Evolutionary conservation across 768 basidiomycete species (phyloP).

Genomic region (Gloeostereum incarnatum): DNA sequence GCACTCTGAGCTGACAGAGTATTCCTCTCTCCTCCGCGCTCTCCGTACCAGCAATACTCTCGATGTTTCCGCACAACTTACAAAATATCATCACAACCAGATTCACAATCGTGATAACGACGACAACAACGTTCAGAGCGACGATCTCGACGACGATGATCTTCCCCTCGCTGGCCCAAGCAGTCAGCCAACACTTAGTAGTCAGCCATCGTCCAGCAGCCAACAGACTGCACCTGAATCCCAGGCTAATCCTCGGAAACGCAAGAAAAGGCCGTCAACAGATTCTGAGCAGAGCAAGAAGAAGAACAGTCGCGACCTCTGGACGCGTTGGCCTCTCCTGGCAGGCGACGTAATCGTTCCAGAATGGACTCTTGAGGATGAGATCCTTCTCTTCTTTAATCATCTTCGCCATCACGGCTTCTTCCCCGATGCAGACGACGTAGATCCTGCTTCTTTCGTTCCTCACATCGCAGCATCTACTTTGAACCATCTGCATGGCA

Average conservation of each 20-base stretch:
- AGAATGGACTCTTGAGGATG: slow-evolving; percentile 66
- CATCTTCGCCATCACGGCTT: slow-evolving; percentile 12
- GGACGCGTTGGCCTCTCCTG: slow-evolving; percentile 75
- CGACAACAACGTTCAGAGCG: slow-evolving; percentile 13
- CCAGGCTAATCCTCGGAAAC: slow-evolving; percentile 10
- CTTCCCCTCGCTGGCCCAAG: not conserved
- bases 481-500: slow-evolving; percentile 34
- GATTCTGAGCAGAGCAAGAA: slow-evolving; percentile 4
- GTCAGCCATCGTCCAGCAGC: not conserved
- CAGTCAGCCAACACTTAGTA: not conserved
- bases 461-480: slow-evolving; percentile 32
- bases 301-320: slow-evolving; percentile 31
- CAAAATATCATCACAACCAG: slow-evolving; percentile 16
- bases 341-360: slow-evolving; percentile 51
- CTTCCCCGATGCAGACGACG: slow-evolving; percentile 13
- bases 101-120: slow-evolving; percentile 15
- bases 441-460: slow-evolving; percentile 17
- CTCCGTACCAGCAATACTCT: slow-evolving; percentile 48
- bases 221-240: not conserved
- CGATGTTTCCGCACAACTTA: slow-evolving; percentile 48
- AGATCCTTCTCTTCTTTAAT: slow-evolving; percentile 41
- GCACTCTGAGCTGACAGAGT: slow-evolving; percentile 60
- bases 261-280: slow-evolving; percentile 12
- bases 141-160: slow-evolving; percentile 7
- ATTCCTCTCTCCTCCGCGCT: slow-evolving; percentile 55